Percentiles rank a stretch among this genome's conserved stretches.
Conservation (phyloP, 2,329 filamentous ascomycete genomes). For the Trichoderma lentiforme region DNA sequence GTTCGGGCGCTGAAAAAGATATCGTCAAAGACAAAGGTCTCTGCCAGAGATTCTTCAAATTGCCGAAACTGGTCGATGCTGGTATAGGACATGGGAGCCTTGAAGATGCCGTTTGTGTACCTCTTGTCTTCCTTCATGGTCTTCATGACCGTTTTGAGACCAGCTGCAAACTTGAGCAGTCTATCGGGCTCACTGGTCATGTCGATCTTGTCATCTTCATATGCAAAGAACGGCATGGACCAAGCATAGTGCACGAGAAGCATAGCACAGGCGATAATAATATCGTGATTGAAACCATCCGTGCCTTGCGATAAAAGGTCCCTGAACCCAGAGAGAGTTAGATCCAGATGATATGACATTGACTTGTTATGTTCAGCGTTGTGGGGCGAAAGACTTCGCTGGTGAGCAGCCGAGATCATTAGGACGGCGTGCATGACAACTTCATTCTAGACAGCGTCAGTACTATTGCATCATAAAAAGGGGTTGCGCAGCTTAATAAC, state of each 20-base stretch:
- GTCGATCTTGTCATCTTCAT: not conserved
- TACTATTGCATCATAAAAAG: not conserved
- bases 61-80: not conserved
- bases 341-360: slow-evolving; percentile 9
- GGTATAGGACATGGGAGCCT: not conserved
- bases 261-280: slow-evolving; percentile 7
- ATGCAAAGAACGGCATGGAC: slow-evolving; percentile 15
- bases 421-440: slow-evolving; percentile 13
- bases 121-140: not conserved
- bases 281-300: slow-evolving; percentile 1
- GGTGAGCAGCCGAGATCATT: slow-evolving; percentile 15
- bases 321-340: slow-evolving; percentile 12
- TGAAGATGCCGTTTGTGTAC: slow-evolving; percentile 8
- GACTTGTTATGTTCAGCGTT: not conserved
- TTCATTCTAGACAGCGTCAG: not conserved
- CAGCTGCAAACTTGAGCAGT: slow-evolving; percentile 10
- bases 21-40: not conserved
- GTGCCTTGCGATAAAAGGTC: not conserved
- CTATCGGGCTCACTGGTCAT: slow-evolving; percentile 4
- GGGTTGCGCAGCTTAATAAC: not conserved
- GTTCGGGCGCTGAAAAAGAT: not conserved
- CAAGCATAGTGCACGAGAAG: slow-evolving; percentile 16
- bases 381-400: not conserved
- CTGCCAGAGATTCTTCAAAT: not conserved
- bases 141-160: slow-evolving; percentile 10